Base-by-base conservation (phyloP, 2,329 filamentous ascomycete species). In the Apiospora koreana region DNA sequence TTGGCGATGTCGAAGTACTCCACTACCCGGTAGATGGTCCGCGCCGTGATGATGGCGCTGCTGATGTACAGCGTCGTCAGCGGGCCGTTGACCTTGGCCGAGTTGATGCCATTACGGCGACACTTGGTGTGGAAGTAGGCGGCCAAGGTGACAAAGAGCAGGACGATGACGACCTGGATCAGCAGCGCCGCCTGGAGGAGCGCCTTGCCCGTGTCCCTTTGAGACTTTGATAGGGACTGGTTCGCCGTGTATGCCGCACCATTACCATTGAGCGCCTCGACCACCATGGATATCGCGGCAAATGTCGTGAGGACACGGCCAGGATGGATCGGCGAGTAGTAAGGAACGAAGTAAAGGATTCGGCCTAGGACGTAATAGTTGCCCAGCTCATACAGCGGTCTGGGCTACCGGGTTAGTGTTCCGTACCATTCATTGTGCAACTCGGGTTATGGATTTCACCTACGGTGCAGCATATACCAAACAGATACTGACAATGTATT, bases 281-380 rank as follows among this genome's bases (percentile, higher is more conserved):
- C 81, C 2, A 87, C 72, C 7, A 73, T 76, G 25, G 85, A 87
- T 48, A 86, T 73, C 10, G 76, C 79, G 16, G 81, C 80, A 72
- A 86, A 86, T 2, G 80, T 83, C 6, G 80, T 80, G 41, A 85
- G 73, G 31, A 84, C 80, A 23, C 79, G 78, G 25, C 80, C 79
- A 0, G 83, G 83, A 43, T 83, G 79, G 31, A 85, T 79, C 0
- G 88, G 87, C 0, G 87, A 82, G 70, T 86, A 81, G 74, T 89
- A 86, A 0, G 88, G 88, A 10, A 89, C 82, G 76, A 89, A 90
- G 77, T 86, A 87, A 8, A 90, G 80, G 21, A 88, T 82, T 2
- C 87, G 84, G 2, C 85, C 85, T 67, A 90, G 84, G 64, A 89
- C 82, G 73, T 89, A 85, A 76, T 90, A 90, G 75, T 89, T 89